A percentile compares a stretch with the other conserved stretches of the same genome.
These are phyloP conservation scores for Trichoderma guizhouense DNA, from an alignment of 2,329 filamentous ascomycete genomes.

Conservation along the genomic window DNA sequence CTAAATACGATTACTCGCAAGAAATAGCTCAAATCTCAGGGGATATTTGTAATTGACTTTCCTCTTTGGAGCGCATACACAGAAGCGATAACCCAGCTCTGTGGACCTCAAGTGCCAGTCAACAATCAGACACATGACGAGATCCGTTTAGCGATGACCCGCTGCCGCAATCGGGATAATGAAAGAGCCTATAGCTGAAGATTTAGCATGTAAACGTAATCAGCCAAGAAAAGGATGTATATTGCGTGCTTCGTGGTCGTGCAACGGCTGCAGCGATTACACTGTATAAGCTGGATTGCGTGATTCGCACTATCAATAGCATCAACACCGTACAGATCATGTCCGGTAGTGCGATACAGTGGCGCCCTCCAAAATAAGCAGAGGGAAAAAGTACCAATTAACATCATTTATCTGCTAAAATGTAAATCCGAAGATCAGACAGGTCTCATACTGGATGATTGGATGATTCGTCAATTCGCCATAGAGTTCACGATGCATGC, in stretches of 20 bases:
- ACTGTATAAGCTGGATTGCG: constrained; percentile 13
- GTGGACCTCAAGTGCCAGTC: background rate
- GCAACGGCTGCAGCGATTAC: constrained; percentile 2
- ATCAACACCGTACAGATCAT: constrained; percentile 16
- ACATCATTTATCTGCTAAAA: background rate
- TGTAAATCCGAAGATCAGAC: background rate
- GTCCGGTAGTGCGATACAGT: background rate
- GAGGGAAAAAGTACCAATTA: background rate
- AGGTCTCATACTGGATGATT: constrained; percentile 5
- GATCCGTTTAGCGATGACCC: constrained; percentile 16
- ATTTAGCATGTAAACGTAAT: background rate
- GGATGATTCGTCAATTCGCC: constrained; percentile 17
- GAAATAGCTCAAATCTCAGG: background rate
- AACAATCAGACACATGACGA: constrained; percentile 5
- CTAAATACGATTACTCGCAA: background rate
- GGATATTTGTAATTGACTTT: background rate
- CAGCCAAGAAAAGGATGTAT: background rate
- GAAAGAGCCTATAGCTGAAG: background rate
- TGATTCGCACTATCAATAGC: constrained; percentile 21
- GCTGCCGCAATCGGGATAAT: background rate
- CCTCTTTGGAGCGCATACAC: background rate
- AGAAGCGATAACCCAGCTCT: background rate
- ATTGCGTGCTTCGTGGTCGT: constrained; percentile 15
- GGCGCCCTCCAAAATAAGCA: background rate
- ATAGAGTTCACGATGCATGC: constrained; percentile 16